phyloP scores from a whole-genome alignment of 768 basidiomycete species.

The Paxillus involutus region DNA sequence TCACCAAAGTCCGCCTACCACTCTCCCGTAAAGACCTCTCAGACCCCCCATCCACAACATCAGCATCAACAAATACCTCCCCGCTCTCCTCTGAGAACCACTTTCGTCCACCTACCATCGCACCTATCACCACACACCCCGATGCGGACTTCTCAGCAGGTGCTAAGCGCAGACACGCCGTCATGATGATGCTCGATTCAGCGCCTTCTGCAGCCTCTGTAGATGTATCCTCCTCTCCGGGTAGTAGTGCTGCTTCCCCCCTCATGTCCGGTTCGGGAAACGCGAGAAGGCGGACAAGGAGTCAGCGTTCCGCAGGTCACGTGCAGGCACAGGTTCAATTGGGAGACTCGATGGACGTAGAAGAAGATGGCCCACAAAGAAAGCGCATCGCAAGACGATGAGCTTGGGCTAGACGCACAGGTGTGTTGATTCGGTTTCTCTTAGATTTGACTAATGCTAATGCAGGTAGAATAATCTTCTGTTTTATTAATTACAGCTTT shows the following conservation, averaged over 20 bases:
- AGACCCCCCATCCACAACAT: slow-evolving; percentile 14
- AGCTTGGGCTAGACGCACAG: background rate
- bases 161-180: slow-evolving; percentile 72
- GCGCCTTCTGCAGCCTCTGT: slow-evolving; percentile 39
- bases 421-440: background rate
- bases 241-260: slow-evolving; percentile 27
- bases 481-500: slow-evolving; percentile 3
- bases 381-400: slow-evolving; percentile 71
- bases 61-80: slow-evolving; percentile 15
- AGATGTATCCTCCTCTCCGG: slow-evolving; percentile 36
- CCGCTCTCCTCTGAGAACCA: slow-evolving; percentile 31
- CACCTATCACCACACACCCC: slow-evolving; percentile 31
- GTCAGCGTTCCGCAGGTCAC: slow-evolving; percentile 38
- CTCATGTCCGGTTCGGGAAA: slow-evolving; percentile 26
- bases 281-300: slow-evolving; percentile 57
- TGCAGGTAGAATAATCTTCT: slow-evolving; percentile 9
- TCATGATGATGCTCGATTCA: slow-evolving; percentile 76
- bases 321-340: slow-evolving; percentile 41
- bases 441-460: background rate
- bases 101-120: slow-evolving; percentile 25
- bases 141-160: slow-evolving; percentile 46
- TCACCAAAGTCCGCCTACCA: slow-evolving; percentile 29
- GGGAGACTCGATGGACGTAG: slow-evolving; percentile 67
- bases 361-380: slow-evolving; percentile 74
- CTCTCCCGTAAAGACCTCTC: slow-evolving; percentile 28